A percentile compares a stretch with the other conserved stretches of the same genome.
phyloP scores from a whole-genome alignment of 441 rosid species.

The Corymbia citriodora region DNA sequence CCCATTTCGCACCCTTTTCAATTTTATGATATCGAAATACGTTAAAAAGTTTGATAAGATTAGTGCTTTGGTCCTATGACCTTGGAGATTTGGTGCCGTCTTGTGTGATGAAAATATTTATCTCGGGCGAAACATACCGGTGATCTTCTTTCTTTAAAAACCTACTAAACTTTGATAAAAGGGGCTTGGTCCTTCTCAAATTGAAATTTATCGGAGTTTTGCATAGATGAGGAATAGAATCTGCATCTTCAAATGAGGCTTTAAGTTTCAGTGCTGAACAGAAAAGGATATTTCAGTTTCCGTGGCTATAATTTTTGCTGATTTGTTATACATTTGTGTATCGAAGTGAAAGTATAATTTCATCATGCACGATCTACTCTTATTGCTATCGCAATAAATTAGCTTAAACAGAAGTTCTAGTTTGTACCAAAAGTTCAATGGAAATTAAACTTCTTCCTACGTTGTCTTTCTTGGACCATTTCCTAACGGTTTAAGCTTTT shows the following conservation, averaged over 20 bases:
- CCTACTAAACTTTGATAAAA: neutral
- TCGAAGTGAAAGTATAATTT: neutral
- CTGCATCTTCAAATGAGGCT: neutral
- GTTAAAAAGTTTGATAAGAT: too few species aligned
- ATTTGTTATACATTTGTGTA: neutral
- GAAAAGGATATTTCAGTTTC: neutral
- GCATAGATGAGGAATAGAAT: neutral
- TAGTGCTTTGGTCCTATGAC: neutral
- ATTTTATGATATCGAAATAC: neutral
- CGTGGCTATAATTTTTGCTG: neutral
- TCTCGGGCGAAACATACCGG: neutral
- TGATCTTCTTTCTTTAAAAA: neutral
- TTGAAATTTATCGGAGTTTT: neutral
- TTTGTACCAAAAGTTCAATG: neutral
- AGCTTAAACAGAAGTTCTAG: neutral
- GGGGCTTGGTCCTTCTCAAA: neutral
- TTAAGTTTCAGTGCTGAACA: neutral
- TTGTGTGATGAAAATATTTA: too few species aligned
- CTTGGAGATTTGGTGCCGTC: neutral
- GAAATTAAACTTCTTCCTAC: too few species aligned
- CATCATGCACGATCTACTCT: neutral
- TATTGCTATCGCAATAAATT: neutral
- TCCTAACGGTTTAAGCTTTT: rapidly evolving
- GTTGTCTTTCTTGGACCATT: neutral
- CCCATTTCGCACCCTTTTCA: neutral